Evolutionary conservation across 2,329 filamentous ascomycete species (phyloP), one percentile per base, ranked within the genome.

Genomic region (Stenocarpella maydis): DNA sequence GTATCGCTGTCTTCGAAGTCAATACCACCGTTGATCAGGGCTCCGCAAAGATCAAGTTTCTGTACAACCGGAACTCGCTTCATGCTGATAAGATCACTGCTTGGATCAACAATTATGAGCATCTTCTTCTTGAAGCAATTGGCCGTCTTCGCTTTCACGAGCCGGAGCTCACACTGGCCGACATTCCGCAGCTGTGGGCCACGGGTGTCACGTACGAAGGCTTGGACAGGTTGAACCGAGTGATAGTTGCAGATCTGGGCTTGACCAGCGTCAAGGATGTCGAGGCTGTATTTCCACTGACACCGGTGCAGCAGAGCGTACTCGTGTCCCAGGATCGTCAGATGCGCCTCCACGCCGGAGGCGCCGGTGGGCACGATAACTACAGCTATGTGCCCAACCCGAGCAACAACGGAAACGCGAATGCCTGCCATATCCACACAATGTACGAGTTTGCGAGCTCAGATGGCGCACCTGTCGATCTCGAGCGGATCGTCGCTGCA

Each of bases 1-100:
- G 85, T 12, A 82, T 86, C 10, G 82, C 85, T 0, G 72, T 86
- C 0, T 87, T 87, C 15, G 86, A 88, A 70, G 76, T 87, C 4
- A 84, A 82, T 0, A 80, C 83, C n/a, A 79, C 80, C 69, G 76
- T 85, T 15, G 82, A 86, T 43, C 78, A 82, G 26, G 83, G 81
- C 24, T 76, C 79, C 34, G 82, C 83, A 3, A 82, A 80, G 39
- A 74, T 87, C 64, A 83, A 83, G 41, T 79, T 86, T 28, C 73
- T 83, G 0, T 86, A 83, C 74, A 84, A 82, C 72, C 77, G 76
- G 8, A 76, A 78, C 21, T 81, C 82, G 10, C 78, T 74, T 9
- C 80, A 84, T 65, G 81, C 82, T 52, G 77, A 82, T 4, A 79
- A 79, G 55, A 84, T 87, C 58, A 74, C 77, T 9, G 73, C 76